phyloP scores from a whole-genome alignment of 495 filamentous ascomycete genomes.

The Friedmanniomyces endolithicus region DNA sequence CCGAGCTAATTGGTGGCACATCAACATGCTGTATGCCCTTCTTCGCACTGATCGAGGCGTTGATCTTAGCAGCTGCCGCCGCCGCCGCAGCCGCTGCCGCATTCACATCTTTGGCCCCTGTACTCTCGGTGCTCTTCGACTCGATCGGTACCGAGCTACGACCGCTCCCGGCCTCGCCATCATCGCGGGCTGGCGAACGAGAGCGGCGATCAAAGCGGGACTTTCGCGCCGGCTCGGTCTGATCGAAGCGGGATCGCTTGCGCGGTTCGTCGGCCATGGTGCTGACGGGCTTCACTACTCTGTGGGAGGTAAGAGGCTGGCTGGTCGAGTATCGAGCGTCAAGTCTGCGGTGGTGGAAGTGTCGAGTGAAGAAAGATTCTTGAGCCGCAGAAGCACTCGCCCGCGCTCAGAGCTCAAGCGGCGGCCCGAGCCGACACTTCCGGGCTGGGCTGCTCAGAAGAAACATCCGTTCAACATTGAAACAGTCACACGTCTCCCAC shows the following conservation, averaged over 20 bases:
- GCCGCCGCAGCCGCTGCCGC: slow-evolving; percentile 67
- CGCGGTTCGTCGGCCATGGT: slow-evolving; percentile 70
- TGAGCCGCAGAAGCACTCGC: not conserved
- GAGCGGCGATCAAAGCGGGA: slow-evolving; percentile 80
- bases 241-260: slow-evolving; percentile 87
- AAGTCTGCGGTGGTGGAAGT: slow-evolving; percentile 21
- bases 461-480: not conserved
- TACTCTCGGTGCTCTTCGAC: slow-evolving; percentile 41
- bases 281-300: slow-evolving; percentile 16
- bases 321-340: too few relatives aligned
- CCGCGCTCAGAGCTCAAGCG: not conserved
- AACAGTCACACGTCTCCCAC: not conserved
- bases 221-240: slow-evolving; percentile 59
- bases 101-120: slow-evolving; percentile 35
- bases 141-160: slow-evolving; percentile 55
- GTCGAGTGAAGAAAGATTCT: not conserved
- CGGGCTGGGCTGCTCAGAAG: not conserved
- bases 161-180: slow-evolving; percentile 49
- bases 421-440: not conserved
- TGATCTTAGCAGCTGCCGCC: slow-evolving; percentile 86
- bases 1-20: slow-evolving; percentile 71
- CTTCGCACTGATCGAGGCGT: slow-evolving; percentile 80
- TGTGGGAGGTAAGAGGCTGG: too few relatives aligned
- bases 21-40: slow-evolving; percentile 91
- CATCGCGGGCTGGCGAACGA: slow-evolving; percentile 58